phyloP scores from a whole-genome alignment of 1,284 basidiomycete species.

The Cryptococcus sp. region DNA sequence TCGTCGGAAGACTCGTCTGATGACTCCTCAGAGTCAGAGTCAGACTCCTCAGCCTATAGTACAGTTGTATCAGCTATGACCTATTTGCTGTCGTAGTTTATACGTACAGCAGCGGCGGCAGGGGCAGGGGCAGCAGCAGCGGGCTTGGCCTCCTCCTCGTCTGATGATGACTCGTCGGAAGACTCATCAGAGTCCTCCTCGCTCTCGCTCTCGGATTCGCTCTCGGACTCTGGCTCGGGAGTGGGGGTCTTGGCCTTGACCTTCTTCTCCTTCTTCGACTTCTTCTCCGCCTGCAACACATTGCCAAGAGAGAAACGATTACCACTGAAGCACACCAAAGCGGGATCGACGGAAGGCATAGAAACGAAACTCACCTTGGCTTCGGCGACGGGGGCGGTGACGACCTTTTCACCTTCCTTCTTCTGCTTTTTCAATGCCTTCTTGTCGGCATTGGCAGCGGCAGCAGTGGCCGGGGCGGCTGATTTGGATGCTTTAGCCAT shows the following conservation, averaged over 20 bases:
- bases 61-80: neutral
- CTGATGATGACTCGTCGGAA: constrained; percentile 38
- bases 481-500: constrained; percentile 56
- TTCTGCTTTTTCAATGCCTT: constrained; percentile 51
- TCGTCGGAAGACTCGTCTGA: constrained; percentile 41
- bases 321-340: neutral
- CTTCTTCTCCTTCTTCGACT: constrained; percentile 49
- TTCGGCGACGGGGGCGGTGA: constrained; percentile 22
- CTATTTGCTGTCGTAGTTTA: constrained; percentile 1
- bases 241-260: constrained; percentile 52
- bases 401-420: constrained; percentile 41
- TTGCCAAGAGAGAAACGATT: neutral
- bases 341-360: neutral
- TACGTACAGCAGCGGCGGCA: constrained; percentile 8
- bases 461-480: constrained; percentile 30
- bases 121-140: constrained; percentile 43
- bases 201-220: constrained; percentile 31
- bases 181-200: constrained; percentile 30
- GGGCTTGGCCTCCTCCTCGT: constrained; percentile 48
- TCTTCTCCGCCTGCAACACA: constrained; percentile 22
- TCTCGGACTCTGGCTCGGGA: constrained; percentile 27
- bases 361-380: constrained; percentile 25
- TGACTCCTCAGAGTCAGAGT: constrained; percentile 13
- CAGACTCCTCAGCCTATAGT: constrained; percentile 24
- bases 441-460: constrained; percentile 47